Conservation (phyloP, 2,329 filamentous ascomycete genomes). For the Ceratocystis smalleyi region DNA sequence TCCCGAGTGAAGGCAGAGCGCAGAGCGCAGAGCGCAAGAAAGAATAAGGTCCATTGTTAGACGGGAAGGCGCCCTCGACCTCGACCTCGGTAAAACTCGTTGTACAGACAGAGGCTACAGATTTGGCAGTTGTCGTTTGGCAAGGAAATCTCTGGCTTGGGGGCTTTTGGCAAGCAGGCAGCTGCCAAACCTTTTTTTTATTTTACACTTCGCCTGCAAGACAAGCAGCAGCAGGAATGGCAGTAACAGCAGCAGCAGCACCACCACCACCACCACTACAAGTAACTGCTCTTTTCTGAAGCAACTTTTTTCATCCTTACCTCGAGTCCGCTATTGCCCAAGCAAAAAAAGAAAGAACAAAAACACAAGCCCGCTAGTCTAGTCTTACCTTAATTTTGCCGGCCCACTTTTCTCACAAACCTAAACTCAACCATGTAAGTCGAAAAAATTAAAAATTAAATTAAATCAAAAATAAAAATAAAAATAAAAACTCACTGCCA, state of each 20-base stretch:
- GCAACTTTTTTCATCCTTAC: neutral
- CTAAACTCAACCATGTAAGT: neutral
- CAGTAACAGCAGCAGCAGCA: no score
- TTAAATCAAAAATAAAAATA: neutral
- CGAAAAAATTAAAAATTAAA: neutral
- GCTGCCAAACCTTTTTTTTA: neutral
- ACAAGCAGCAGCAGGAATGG: no score
- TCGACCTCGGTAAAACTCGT: no score
- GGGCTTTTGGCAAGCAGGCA: neutral
- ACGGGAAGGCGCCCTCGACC: neutral
- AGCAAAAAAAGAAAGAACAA: neutral
- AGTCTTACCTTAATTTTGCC: neutral
- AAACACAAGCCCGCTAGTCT: neutral
- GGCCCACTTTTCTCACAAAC: neutral
- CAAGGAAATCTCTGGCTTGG: no score
- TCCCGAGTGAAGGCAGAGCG: neutral
- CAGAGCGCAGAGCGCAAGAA: neutral
- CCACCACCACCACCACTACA: neutral
- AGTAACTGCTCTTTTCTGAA: neutral
- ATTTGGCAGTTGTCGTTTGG: no score
- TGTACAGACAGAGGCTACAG: no score
- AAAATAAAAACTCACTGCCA: neutral
- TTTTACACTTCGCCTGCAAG: no score
- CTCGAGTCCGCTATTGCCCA: neutral
- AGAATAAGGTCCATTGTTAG: neutral